Base-by-base conservation (phyloP, 179 eudicot species). In the Spinacia oleracea region DNA sequence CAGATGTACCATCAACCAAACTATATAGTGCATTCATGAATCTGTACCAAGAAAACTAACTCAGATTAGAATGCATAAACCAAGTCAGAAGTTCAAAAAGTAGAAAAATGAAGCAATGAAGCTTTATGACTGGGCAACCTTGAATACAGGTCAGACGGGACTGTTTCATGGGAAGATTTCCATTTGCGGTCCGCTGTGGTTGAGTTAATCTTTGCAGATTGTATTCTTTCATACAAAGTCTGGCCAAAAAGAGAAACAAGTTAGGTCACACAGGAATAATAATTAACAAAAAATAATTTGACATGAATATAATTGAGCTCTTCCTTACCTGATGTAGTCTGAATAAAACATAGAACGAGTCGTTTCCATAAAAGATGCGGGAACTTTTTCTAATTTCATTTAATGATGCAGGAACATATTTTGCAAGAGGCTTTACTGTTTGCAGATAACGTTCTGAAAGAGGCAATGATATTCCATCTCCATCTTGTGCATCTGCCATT, bases 171-270 rank as follows among this genome's bases (percentile, higher is more conserved):
- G 46, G 90, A 84, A 40, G 86, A 85, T 79, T 88, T 93, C 99
- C 99, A 90, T 77, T 81, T 89, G 79, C 85, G 87, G 79, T 89
- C 91, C 56, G 84, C 83, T 63, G 90, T 78, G 14, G 89, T 81
- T 48, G 92, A 89, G 53, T 82, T 84, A 55, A 85, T 80, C 87
- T 93, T 95, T 55, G 98, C 98, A 35, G 92, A 90, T 71, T 77
- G 90, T 65, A 95, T 84, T 89, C 98, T 93, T 48, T 91, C 93
- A 79, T 95, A 95, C 45, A 95, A 80, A 50, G 84, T 89, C 98
- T 95, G 87, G 21, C 67, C 70, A 80, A 80, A 67, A 67, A 4
- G 16, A 53, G 72, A 60, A 27, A 35, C 11, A 25, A 27, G 46
- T 46, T 71, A 64, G 68, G 74, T 71, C 43, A 58, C 23, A 45